Percentiles rank a stretch among this genome's conserved stretches.
Evolutionary conservation across 257 asterid species (phyloP).

Genomic region (Agastache rugosa): DNA sequence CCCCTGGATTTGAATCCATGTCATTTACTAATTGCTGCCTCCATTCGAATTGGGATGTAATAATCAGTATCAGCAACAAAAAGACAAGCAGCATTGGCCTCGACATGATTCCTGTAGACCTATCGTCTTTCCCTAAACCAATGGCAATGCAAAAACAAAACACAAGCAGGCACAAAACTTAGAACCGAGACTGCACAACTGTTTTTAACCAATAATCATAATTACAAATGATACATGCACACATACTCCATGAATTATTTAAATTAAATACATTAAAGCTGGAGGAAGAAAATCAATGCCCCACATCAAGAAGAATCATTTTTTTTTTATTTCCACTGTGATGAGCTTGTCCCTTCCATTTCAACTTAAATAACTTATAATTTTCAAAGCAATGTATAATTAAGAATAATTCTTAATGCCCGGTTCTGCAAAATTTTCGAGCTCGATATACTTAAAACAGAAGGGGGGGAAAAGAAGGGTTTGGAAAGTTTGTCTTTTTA

Average conservation of each 20-base stretch:
- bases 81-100: slow-evolving; percentile 78
- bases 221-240: slow-evolving; percentile 5
- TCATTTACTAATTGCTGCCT: slow-evolving; percentile 70
- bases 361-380: background rate
- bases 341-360: slow-evolving; percentile 20
- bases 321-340: slow-evolving; percentile 8
- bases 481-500: background rate
- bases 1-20: slow-evolving; percentile 57
- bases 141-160: slow-evolving; percentile 16
- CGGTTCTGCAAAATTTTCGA: background rate
- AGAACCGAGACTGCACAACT: background rate
- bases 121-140: slow-evolving; percentile 53
- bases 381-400: background rate
- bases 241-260: slow-evolving; percentile 8
- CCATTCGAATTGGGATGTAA: slow-evolving; percentile 94
- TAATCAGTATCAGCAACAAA: slow-evolving; percentile 66
- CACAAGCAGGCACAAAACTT: slow-evolving; percentile 21
- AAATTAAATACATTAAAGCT: slow-evolving; percentile 13
- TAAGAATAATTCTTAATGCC: background rate
- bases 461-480: background rate
- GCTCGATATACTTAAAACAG: slow-evolving; percentile 14
- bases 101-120: slow-evolving; percentile 58
- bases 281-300: slow-evolving; percentile 4
- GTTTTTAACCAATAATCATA: background rate
- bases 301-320: slow-evolving; percentile 6